Evolutionary conservation across 2,329 filamentous ascomycete genomes (phyloP), one percentile per base, ranked within the genome.

Genomic region (Neopestalotiopsis rosae): DNA sequence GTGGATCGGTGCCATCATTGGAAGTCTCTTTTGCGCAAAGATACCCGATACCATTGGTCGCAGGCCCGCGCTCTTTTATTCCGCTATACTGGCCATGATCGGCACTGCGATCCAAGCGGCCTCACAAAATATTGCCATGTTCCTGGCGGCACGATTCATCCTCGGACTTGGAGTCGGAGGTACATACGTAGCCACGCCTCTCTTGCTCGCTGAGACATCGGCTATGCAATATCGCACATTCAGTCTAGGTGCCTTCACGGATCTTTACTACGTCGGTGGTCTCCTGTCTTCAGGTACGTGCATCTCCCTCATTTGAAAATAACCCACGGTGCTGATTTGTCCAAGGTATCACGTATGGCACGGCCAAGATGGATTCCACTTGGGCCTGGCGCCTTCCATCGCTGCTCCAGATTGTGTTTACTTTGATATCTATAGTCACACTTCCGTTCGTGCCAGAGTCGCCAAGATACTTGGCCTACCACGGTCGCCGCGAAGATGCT

Each of bases 371-470:
- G 67, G 59, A 74, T 5, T 76, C 74, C 1, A 80, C 75, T 1
- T 82, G 80, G 80, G 75, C 78, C 3, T 81, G 80, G 80, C 75
- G 80, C 4, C 66, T 80, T 0, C 80, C 80, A 1, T 79, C 76
- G 0, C 68, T 79, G 13, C 70, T 81, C 20, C 79, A 81, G 65
- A 73, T 76, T 17, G 71, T 80, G 3, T 76, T 76, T n/a, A 70
- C 76, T 32, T 20, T 79, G 4, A 70, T 76, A 75, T 57, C 45
- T 28, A 24, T 66, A 1, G 14, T 57, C 9, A 32, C 34, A 12
- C 64, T 66, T 5, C 68, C 62, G 12, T 65, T 65, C 12, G 42
- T 75, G 38, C 73, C 73, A 20, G 75, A 76, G 69, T 73, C 72
- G 34, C 75, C 72, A 71, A 30, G 79, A 5, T 82, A 79, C 78